phyloP scores from a whole-genome alignment of 768 basidiomycete genomes.

The Termitomyces heimii region DNA sequence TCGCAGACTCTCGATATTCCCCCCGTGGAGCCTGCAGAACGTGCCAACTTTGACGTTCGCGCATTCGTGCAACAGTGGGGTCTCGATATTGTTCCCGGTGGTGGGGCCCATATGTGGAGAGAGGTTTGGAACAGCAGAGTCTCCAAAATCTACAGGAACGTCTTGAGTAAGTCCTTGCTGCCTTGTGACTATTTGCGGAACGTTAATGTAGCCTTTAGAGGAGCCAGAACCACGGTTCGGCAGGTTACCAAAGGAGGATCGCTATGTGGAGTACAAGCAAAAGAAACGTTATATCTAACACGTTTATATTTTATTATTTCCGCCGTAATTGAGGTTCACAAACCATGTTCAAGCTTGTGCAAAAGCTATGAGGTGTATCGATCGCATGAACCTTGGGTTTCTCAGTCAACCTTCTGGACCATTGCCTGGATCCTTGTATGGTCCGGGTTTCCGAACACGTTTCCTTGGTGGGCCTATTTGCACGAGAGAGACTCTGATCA shows the following conservation, averaged over 20 bases:
- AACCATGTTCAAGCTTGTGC: background rate
- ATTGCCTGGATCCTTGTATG: background rate
- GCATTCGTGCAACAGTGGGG: constrained; percentile 52
- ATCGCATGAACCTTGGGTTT: background rate
- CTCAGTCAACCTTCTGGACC: background rate
- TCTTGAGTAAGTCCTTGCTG: constrained; percentile 53
- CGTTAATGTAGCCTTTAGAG: constrained; percentile 19
- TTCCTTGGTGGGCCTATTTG: background rate
- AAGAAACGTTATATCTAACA: constrained; percentile 40
- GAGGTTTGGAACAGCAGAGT: constrained; percentile 69
- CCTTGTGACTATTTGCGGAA: constrained; percentile 4
- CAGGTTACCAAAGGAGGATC: constrained; percentile 44
- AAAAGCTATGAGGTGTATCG: background rate
- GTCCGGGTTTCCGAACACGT: background rate
- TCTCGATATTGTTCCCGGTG: constrained; percentile 49
- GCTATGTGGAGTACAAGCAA: constrained; percentile 47
- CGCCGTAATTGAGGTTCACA: constrained; percentile 2
- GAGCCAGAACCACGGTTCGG: constrained; percentile 52
- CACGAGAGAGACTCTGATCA: too few species aligned
- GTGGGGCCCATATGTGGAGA: constrained; percentile 82
- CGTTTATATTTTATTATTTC: background rate
- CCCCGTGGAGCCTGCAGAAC: constrained; percentile 35
- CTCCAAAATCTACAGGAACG: constrained; percentile 52
- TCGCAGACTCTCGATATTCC: constrained; percentile 40
- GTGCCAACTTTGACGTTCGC: constrained; percentile 62